Base-by-base conservation (phyloP, 805 yeast species). In the Candida schatavii region DNA sequence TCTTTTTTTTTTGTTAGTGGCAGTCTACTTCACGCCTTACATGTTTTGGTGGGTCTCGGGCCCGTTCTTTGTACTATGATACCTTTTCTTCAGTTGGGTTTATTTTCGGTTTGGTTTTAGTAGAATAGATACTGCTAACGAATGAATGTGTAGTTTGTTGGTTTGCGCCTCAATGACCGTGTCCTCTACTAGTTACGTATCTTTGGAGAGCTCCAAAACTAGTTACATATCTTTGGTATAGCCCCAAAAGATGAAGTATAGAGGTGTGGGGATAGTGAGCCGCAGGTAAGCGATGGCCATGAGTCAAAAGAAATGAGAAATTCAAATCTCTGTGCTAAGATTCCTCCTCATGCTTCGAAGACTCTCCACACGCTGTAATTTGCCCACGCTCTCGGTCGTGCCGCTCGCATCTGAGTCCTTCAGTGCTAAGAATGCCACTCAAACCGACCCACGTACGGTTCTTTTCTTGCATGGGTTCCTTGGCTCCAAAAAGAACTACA, bases 401-500 rank as follows among this genome's bases (percentile, higher is more conserved):
- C 23, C 40, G 9, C 23, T 38, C 14, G 20, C 22, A 4, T 38
- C 35, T 3, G 41, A 38, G 26, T 19, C 17, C 13, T 38, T 29
- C 27, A 19, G 9, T 21, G 19, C 35, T 30, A 38, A 29, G n/a
- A 18, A 38, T 4, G 28, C 30, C 22, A 7, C 10, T 18, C 35
- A 27, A 18, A 38, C 23, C 9, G 41, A 38, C 21, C 32, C 32
- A 17, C 20, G 41, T 21, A 38, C 41, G 9, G 18, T 38, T 5
- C 28, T 38, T 5, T 38, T 38, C 35, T 49, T 80, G 11, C 85
- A 79, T 52, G 85, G 85, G 1, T 63, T 78, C 21, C 68, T 80
- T 40, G 85, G 83, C 0, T 68, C 74, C 4, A 64, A 62, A 30
- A 64, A 62, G 39, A 72, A 70, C 51, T 80, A 68, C 52, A 59